Conservation (phyloP, 192 early-diverging fungal species). For the Umbelopsis vinacea region DNA sequence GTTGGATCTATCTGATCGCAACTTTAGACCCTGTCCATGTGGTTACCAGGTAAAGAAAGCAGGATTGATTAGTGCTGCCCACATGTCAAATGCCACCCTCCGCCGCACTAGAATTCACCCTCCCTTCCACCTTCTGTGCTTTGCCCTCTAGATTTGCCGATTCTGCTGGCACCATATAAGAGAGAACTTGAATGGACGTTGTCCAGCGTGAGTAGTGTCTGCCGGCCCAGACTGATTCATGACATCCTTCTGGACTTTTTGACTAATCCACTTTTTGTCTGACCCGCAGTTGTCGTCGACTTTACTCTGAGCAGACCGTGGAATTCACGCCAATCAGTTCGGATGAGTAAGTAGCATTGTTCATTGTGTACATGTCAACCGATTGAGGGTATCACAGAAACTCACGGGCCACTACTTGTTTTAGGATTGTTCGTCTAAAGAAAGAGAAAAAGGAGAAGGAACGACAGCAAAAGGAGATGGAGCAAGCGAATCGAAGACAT, state of each 20-base stretch:
- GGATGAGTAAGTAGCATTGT: constrained; percentile 67
- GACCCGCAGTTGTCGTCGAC: constrained; percentile 68
- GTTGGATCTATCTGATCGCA: constrained; percentile 91
- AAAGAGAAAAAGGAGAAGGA: constrained; percentile 84
- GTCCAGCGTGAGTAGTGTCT: constrained; percentile 79
- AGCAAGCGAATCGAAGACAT: constrained; percentile 74
- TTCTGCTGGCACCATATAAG: constrained; percentile 98
- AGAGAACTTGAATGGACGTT: constrained; percentile 85
- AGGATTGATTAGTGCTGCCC: background rate
- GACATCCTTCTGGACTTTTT: background rate
- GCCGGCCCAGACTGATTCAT: background rate
- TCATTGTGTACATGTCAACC: too few relatives aligned
- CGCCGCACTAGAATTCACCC: background rate
- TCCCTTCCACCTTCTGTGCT: too few relatives aligned
- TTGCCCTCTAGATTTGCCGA: constrained; percentile 77
- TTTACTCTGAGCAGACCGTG: constrained; percentile 88
- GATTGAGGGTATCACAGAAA: too few relatives aligned
- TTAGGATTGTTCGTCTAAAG: constrained; percentile 66
- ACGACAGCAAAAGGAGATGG: constrained; percentile 88
- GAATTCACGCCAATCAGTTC: constrained; percentile 88
- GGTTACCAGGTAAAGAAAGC: constrained; percentile 81
- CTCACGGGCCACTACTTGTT: background rate
- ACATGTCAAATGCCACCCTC: background rate
- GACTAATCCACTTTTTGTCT: too few relatives aligned
- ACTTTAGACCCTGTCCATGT: constrained; percentile 95